Percentiles rank a stretch among this genome's conserved stretches.
These are phyloP conservation scores for Metarhizium anisopliae DNA, from an alignment of 2,329 filamentous ascomycete genomes.

Conservation along the genomic window DNA sequence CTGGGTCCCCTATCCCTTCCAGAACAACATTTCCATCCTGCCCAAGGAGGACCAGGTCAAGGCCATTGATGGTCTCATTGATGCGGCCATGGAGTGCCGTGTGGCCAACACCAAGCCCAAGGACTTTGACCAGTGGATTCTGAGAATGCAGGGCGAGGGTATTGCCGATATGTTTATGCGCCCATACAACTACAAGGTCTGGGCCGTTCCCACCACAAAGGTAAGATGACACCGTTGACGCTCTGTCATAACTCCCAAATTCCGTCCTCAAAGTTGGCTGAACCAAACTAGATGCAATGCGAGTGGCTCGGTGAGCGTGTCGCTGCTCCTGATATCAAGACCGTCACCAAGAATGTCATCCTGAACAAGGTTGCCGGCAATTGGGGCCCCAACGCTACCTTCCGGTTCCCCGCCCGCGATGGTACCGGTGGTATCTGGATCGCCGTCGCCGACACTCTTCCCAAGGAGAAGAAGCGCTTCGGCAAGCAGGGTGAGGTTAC, in stretches of 20 bases:
- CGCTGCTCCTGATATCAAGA: slow-evolving; percentile 91
- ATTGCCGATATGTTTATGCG: slow-evolving; percentile 97
- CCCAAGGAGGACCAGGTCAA: slow-evolving; percentile 94
- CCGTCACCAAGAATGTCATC: slow-evolving; percentile 86
- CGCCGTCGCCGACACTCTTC: slow-evolving; percentile 85
- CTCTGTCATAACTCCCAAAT: background rate
- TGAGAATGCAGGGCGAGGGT: slow-evolving; percentile 82
- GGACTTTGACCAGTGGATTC: slow-evolving; percentile 97
- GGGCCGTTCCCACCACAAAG: slow-evolving; percentile 96
- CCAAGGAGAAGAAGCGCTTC: slow-evolving; percentile 84
- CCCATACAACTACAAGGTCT: slow-evolving; percentile 99
- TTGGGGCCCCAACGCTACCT: slow-evolving; percentile 97
- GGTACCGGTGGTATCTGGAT: slow-evolving; percentile 99
- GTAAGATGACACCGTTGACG: slow-evolving; percentile 37
- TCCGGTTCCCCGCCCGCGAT: slow-evolving; percentile 92
- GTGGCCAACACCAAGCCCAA: slow-evolving; percentile 86
- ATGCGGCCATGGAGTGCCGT: slow-evolving; percentile 79
- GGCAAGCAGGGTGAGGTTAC: slow-evolving; percentile 76
- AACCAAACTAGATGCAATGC: slow-evolving; percentile 77
- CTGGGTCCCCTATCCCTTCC: slow-evolving; percentile 99
- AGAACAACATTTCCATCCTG: slow-evolving; percentile 99
- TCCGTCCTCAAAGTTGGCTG: background rate
- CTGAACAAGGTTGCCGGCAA: slow-evolving; percentile 92
- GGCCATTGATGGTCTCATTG: slow-evolving; percentile 92
- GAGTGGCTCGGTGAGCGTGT: slow-evolving; percentile 98